Percentiles rank a stretch among this genome's conserved stretches.
Conservation (phyloP, 441 rosid species). For the Croton laevigatus region DNA sequence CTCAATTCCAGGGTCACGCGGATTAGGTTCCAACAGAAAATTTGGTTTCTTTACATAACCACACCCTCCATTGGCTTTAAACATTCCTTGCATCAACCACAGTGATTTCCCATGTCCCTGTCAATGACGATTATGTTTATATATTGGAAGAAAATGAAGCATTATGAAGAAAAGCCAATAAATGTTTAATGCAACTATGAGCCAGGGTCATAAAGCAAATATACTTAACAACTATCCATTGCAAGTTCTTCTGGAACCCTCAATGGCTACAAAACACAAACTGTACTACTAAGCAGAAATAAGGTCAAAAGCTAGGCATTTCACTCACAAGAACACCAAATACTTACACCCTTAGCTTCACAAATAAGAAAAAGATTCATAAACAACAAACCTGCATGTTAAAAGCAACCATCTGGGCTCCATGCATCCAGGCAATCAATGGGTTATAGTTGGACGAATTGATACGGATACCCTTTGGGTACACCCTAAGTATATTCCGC, state of each 20-base stretch:
- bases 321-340: neutral
- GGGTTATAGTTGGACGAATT: constrained; percentile 94
- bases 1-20: constrained; percentile 48
- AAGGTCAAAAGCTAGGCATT: neutral
- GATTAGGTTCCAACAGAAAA: constrained; percentile 44
- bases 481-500: constrained; percentile 72
- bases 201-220: neutral
- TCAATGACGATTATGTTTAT: constrained; percentile 4
- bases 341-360: neutral
- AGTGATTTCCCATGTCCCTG: constrained; percentile 77
- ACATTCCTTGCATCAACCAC: constrained; percentile 93
- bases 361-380: neutral
- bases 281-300: neutral
- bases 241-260: neutral
- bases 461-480: constrained; percentile 77
- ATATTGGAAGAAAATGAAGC: neutral
- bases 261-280: neutral
- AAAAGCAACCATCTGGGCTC: constrained; percentile 99
- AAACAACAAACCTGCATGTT: constrained; percentile 79
- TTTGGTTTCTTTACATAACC: constrained; percentile 82
- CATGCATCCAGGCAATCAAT: constrained; percentile 84
- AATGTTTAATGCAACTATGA: neutral
- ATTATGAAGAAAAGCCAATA: neutral
- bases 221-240: neutral
- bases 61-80: constrained; percentile 79